Evolutionary conservation across 208 protist genomes (phyloP), one percentile per base, ranked within the genome.

Genomic region (Acanthamoeba divionensis): DNA sequence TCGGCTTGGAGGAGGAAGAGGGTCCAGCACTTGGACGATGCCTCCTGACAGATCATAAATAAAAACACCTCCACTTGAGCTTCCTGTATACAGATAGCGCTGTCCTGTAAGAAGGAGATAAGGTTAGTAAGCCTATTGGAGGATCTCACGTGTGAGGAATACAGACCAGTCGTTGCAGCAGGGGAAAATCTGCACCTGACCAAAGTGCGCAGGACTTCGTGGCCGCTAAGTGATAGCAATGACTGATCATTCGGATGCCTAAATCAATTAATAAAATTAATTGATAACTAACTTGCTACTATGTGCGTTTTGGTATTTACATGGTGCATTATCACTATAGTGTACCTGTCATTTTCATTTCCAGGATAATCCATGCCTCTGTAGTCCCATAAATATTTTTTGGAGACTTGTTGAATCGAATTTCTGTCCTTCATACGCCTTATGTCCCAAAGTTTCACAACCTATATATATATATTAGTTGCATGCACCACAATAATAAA

Each of bases 321-420:
- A n/a, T n/a, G n/a, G n/a, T n/a, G n/a, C n/a, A n/a, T n/a, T n/a
- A n/a, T n/a, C n/a, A n/a, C 4, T 65, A 21, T 65, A n/a, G 33
- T 4, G 13, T 67, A 67, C 44, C 18, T 50, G 67, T 79, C 67
- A 9, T 15, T 18, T 8, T 18, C 73, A 60, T 63, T 8, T 47
- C 73, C 73, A 13, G 73, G 73, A 54, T 83, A 83, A 21, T 10
- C 47, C 48, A 55, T 62, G 48, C 48, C 73, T 8, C 73, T 47
- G 73, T 83, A 83, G 33, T 83, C 73, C 73, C 73, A 83, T 31
- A 31, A 29, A n/a, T 63, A 83, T 15, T 62, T 55, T 26, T 83
- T 62, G 18, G 33, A 15, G 44, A 31, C 52, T n/a, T 26, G 73
- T 38, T 62, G 48, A 38, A 54, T 54, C 24, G 6, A 1, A 9